Conservation (phyloP, 192 early-diverging fungal genomes). For the Chytriomyces confervae region DNA sequence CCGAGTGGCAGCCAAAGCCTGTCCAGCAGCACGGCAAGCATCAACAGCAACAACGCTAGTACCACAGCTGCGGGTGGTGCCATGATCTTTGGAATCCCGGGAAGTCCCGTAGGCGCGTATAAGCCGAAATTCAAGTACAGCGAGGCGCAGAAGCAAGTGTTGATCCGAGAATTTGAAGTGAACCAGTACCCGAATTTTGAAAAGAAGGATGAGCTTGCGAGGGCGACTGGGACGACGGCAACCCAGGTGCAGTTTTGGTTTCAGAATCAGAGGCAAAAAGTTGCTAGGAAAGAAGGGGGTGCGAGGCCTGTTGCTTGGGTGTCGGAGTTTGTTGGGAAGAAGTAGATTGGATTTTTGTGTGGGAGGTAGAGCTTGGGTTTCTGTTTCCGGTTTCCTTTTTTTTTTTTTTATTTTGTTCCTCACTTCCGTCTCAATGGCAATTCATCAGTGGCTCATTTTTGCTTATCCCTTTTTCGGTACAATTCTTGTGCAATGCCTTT, state of each 20-base stretch:
- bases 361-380: no score
- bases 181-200: conserved; percentile 18
- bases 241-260: conserved; percentile 8
- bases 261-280: not conserved
- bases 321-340: not conserved
- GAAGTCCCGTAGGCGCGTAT: not conserved
- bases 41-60: no score
- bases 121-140: conserved; percentile 21
- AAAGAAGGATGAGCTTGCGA: conserved; percentile 10
- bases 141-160: conserved; percentile 11
- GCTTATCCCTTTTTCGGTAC: no score
- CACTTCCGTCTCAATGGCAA: no score
- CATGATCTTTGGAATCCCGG: not conserved
- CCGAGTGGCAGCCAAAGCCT: not conserved
- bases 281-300: not conserved
- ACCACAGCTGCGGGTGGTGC: not conserved
- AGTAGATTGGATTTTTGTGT: not conserved
- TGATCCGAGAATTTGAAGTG: conserved; percentile 12
- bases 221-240: conserved; percentile 13
- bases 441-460: no score
- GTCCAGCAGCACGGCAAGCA: not conserved
- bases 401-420: no score
- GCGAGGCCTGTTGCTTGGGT: not conserved
- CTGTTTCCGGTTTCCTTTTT: no score
- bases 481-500: no score